phyloP scores from a whole-genome alignment of 805 yeast genomes.

The Cyberlindnera maritima region DNA sequence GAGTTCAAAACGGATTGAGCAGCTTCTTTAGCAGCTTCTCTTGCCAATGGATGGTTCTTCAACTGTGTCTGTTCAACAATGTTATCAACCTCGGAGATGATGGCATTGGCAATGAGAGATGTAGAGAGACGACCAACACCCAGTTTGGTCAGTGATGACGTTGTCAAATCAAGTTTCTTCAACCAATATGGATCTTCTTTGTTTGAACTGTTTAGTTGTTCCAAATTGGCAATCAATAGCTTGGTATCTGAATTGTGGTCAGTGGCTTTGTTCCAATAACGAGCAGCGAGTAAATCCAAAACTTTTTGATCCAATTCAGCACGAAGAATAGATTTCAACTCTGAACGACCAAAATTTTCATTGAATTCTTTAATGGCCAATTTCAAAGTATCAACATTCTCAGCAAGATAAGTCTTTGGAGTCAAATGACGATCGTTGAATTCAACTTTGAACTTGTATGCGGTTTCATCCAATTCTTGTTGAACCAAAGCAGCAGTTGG shows the following conservation, averaged over 20 bases:
- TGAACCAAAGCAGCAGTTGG: conserved; percentile 87
- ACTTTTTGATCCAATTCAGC: conserved; percentile 87
- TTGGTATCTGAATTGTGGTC: conserved; percentile 20
- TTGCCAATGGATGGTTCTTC: conserved; percentile 83
- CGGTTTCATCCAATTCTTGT: conserved; percentile 89
- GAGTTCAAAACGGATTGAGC: conserved; percentile 75
- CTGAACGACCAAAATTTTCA: conserved; percentile 76
- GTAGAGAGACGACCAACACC: conserved; percentile 95
- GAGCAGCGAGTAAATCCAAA: conserved; percentile 78
- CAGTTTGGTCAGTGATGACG: conserved; percentile 81
- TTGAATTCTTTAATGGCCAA: conserved; percentile 84
- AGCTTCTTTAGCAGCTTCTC: conserved; percentile 77
- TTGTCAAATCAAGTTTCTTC: conserved; percentile 76
- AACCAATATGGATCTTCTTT: conserved; percentile 84
- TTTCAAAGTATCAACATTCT: conserved; percentile 84
- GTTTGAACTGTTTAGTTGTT: conserved; percentile 53
- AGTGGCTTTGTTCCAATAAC: conserved; percentile 79
- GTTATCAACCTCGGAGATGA: conserved; percentile 72
- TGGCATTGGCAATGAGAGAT: conserved; percentile 72
- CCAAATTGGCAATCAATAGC: conserved; percentile 40
- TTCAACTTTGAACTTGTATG: conserved; percentile 92
- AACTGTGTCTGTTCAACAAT: conserved; percentile 73
- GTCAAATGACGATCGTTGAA: conserved; percentile 93
- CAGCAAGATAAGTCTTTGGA: conserved; percentile 91
- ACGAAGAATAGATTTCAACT: conserved; percentile 73